phyloP scores from a whole-genome alignment of 2,329 filamentous ascomycete genomes.

The Shiraia sp. region DNA sequence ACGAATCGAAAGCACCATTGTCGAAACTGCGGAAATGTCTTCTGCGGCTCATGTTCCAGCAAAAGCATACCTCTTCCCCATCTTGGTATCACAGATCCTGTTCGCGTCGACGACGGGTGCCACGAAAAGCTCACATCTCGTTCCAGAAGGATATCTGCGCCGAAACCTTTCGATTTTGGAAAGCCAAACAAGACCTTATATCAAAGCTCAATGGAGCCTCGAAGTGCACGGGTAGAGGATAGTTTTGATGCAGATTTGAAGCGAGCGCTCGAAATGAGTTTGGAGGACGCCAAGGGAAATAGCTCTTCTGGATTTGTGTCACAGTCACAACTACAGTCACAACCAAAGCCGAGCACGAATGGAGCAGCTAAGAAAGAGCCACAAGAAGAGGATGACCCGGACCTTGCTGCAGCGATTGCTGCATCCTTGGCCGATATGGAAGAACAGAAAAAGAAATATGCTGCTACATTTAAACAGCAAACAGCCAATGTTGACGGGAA shows the following conservation, averaged over 20 bases:
- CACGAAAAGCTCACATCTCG: constrained; percentile 86
- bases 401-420: constrained; percentile 91
- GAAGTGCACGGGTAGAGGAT: constrained; percentile 84
- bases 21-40: constrained; percentile 96
- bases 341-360: constrained; percentile 41
- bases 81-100: constrained; percentile 86
- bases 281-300: constrained; percentile 85
- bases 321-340: constrained; percentile 57
- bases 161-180: constrained; percentile 52
- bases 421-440: constrained; percentile 97
- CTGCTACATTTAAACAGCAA: constrained; percentile 80
- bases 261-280: constrained; percentile 90
- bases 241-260: constrained; percentile 95
- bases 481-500: constrained; percentile 59
- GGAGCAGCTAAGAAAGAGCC: constrained; percentile 39
- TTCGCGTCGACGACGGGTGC: constrained; percentile 95
- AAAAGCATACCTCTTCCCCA: constrained; percentile 89
- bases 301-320: constrained; percentile 72
- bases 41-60: constrained; percentile 91
- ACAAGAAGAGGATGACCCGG: constrained; percentile 86
- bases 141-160: constrained; percentile 50
- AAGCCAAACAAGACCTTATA: constrained; percentile 63
- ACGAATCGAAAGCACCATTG: constrained; percentile 99
- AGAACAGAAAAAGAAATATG: constrained; percentile 91
- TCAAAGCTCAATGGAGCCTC: constrained; percentile 82